These are phyloP conservation scores for Syzygium oleosum DNA, from an alignment of 345 rosid species.

Conservation along the genomic window DNA sequence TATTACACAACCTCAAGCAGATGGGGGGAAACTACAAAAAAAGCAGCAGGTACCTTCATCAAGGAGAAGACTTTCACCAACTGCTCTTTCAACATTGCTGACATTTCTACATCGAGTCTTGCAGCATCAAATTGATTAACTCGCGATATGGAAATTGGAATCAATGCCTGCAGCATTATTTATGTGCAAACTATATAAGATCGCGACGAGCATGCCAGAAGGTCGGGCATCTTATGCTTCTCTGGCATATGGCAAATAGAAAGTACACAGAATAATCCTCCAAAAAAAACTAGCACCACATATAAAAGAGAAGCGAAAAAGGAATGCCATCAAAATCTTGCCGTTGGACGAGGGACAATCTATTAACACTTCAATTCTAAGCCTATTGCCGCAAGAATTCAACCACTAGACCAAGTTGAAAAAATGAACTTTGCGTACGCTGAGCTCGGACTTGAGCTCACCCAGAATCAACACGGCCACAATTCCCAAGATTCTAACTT, in stretches of 20 bases:
- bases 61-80: conserved; percentile 87
- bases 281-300: background rate
- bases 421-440: background rate
- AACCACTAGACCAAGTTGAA: background rate
- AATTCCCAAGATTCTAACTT: background rate
- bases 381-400: background rate
- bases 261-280: background rate
- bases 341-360: background rate
- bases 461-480: background rate
- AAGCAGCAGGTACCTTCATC: conserved; percentile 50
- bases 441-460: background rate
- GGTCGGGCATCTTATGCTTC: background rate
- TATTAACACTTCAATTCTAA: background rate
- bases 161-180: conserved; percentile 31
- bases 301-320: background rate
- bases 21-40: background rate
- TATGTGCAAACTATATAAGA: background rate
- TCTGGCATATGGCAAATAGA: background rate
- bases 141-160: conserved; percentile 73
- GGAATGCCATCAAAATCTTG: background rate
- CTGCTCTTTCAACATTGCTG: conserved; percentile 96
- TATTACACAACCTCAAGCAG: background rate
- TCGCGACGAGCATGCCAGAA: background rate
- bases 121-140: conserved; percentile 98
- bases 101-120: conserved; percentile 89